These are phyloP conservation scores for Cucumis melo DNA, from an alignment of 306 rosid genomes.

Conservation along the genomic window DNA sequence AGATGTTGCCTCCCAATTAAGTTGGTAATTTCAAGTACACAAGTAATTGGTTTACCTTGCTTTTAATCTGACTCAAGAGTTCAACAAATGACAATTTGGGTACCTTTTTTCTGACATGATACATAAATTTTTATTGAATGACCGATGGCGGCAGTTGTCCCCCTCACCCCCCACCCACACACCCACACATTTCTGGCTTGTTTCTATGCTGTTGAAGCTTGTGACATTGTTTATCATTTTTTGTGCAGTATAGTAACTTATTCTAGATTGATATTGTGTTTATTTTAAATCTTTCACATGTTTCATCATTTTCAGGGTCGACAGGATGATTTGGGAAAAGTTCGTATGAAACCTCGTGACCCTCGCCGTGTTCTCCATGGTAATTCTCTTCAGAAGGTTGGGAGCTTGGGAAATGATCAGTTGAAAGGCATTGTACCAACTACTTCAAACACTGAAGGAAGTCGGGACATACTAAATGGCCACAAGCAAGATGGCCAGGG, in stretches of 20 bases:
- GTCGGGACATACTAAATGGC: conserved; percentile 32
- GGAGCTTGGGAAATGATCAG: conserved; percentile 53
- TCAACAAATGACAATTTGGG: background rate
- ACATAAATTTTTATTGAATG: background rate
- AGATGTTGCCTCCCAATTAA: background rate
- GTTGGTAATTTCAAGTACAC: background rate
- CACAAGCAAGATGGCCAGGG: conserved; percentile 41
- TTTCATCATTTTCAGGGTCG: conserved; percentile 15
- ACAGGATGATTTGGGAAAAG: conserved; percentile 50
- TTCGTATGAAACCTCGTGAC: conserved; percentile 97
- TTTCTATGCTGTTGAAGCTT: background rate
- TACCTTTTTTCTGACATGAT: background rate
- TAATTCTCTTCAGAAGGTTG: conserved; percentile 41
- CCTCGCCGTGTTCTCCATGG: conserved; percentile 88
- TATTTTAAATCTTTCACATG: background rate
- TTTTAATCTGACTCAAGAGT: background rate
- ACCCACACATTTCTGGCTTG: background rate
- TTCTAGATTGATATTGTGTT: background rate
- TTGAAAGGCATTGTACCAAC: conserved; percentile 25
- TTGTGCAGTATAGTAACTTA: background rate
- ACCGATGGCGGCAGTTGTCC: background rate
- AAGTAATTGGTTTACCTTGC: background rate
- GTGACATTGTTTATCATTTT: background rate
- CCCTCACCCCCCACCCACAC: too few species aligned
- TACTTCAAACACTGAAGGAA: conserved; percentile 21